Percentiles rank a stretch among this genome's conserved stretches.
Evolutionary conservation across 805 yeast genomes (phyloP).

Genomic region (Pichia gijzeniarum): DNA sequence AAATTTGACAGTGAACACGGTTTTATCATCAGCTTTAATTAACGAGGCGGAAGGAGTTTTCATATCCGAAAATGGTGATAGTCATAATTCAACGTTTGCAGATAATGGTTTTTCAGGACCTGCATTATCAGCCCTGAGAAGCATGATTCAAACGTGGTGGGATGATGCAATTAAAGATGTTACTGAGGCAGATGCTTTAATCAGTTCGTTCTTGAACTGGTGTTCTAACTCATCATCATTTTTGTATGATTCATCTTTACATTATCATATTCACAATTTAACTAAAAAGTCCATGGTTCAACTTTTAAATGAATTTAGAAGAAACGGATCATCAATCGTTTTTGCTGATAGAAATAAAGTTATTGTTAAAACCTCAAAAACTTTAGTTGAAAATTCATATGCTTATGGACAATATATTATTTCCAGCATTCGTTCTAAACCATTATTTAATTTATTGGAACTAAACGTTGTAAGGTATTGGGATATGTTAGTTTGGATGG

Average conservation of each 20-base stretch:
- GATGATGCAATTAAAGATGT: conserved; percentile 66
- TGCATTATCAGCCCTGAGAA: conserved; percentile 63
- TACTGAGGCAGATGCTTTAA: conserved; percentile 72
- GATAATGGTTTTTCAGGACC: conserved; percentile 78
- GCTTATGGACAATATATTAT: conserved; percentile 84
- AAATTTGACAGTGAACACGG: conserved; percentile 79
- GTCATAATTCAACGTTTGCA: conserved; percentile 43
- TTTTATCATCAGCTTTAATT: conserved; percentile 74
- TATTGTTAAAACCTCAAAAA: conserved; percentile 66
- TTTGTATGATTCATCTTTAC: conserved; percentile 71
- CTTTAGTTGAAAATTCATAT: conserved; percentile 77
- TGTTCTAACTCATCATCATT: conserved; percentile 67
- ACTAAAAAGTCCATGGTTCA: conserved; percentile 79
- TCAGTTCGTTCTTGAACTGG: conserved; percentile 80
- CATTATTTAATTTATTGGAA: conserved; percentile 78
- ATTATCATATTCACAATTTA: conserved; percentile 82
- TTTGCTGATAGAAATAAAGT: conserved; percentile 76
- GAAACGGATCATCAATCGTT: conserved; percentile 72
- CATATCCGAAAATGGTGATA: conserved; percentile 42
- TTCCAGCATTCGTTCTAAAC: conserved; percentile 70
- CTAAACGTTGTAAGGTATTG: conserved; percentile 70
- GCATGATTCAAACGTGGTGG: conserved; percentile 88
- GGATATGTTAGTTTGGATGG: conserved; percentile 97
- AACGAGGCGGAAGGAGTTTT: conserved; percentile 88
- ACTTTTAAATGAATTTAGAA: conserved; percentile 67